phyloP scores from a whole-genome alignment of 768 basidiomycete genomes.

The Brasilioporus rufonigricans region DNA sequence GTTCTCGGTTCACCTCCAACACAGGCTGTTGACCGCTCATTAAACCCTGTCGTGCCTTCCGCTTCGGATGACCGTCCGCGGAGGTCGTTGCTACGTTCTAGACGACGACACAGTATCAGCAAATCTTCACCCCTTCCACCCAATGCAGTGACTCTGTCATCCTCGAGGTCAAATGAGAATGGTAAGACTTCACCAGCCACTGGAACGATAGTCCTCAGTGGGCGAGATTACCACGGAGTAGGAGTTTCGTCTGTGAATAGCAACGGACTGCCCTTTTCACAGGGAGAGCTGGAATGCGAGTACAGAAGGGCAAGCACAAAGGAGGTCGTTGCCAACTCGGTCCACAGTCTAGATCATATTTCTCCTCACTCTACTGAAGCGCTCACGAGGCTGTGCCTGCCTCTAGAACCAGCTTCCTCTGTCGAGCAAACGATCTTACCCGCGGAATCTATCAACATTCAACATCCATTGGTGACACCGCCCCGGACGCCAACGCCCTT shows the following conservation, averaged over 20 bases:
- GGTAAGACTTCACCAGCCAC: constrained; percentile 17
- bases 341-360: constrained; percentile 50
- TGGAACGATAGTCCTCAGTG: neutral
- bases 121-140: constrained; percentile 16
- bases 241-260: neutral
- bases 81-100: constrained; percentile 38
- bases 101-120: constrained; percentile 33
- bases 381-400: constrained; percentile 38
- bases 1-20: neutral
- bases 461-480: constrained; percentile 25
- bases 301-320: constrained; percentile 33
- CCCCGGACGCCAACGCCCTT: constrained; percentile 13
- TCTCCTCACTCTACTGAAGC: constrained; percentile 56
- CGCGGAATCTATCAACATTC: neutral
- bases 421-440: constrained; percentile 11
- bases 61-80: neutral
- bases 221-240: neutral
- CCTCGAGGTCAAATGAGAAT: constrained; percentile 18
- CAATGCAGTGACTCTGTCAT: constrained; percentile 17
- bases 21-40: constrained; percentile 4
- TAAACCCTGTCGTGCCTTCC: neutral
- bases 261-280: neutral
- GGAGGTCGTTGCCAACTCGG: constrained; percentile 13
- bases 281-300: constrained; percentile 19
- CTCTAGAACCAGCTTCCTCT: constrained; percentile 18